A percentile compares a stretch with the other conserved stretches of the same genome.
These are phyloP conservation scores for Fusarium goolgardi DNA, from an alignment of 2,329 filamentous ascomycete species.

Conservation along the genomic window DNA sequence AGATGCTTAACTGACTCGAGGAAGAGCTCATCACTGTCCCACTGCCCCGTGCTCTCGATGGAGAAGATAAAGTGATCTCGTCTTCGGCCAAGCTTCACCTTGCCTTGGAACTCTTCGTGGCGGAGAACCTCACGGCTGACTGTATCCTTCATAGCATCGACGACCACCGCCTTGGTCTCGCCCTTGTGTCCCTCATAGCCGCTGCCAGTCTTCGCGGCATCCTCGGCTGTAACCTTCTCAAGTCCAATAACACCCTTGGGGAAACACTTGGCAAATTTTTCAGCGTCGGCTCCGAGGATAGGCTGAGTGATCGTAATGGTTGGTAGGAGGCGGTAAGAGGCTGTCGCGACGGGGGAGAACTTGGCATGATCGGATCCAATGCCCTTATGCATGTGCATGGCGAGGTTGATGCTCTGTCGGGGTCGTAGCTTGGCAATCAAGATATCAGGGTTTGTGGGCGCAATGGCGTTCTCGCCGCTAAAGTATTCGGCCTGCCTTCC, in stretches of 20 bases:
- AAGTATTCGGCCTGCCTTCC: slow-evolving; percentile 80
- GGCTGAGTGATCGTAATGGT: slow-evolving; percentile 85
- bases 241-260: slow-evolving; percentile 87
- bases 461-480: slow-evolving; percentile 73
- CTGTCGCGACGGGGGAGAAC: slow-evolving; percentile 95
- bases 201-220: slow-evolving; percentile 69
- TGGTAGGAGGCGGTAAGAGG: slow-evolving; percentile 90
- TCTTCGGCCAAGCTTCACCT: slow-evolving; percentile 90
- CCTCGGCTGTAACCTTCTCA: slow-evolving; percentile 75
- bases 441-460: slow-evolving; percentile 89
- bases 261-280: slow-evolving; percentile 92
- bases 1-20: slow-evolving; percentile 87
- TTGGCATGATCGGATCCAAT: slow-evolving; percentile 95
- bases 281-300: slow-evolving; percentile 86
- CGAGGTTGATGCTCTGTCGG: slow-evolving; percentile 84
- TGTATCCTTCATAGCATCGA: slow-evolving; percentile 91
- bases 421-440: slow-evolving; percentile 94
- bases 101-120: slow-evolving; percentile 92
- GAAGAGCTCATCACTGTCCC: slow-evolving; percentile 93
- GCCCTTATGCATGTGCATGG: slow-evolving; percentile 95
- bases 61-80: slow-evolving; percentile 98
- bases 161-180: slow-evolving; percentile 87
- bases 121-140: slow-evolving; percentile 93
- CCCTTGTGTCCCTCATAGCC: slow-evolving; percentile 81
- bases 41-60: slow-evolving; percentile 94